Conservation (phyloP, 495 filamentous ascomycete species). For the Viridothelium virens region DNA sequence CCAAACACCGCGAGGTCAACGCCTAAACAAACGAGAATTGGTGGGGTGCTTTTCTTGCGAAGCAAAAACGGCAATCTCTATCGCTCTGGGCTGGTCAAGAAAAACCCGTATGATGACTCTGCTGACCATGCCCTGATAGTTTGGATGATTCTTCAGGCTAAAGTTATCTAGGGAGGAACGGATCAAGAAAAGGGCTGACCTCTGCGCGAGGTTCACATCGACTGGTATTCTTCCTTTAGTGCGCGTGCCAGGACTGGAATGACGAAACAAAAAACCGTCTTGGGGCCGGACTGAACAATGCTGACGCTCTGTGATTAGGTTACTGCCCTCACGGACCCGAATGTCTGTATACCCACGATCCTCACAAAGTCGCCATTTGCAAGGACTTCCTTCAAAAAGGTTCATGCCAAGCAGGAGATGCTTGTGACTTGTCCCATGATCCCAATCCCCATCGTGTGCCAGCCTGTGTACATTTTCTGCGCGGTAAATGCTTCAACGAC, state of each 20-base stretch:
- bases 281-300: constrained; percentile 5
- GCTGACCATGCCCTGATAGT: neutral
- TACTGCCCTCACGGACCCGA: constrained; percentile 69
- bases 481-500: constrained; percentile 82
- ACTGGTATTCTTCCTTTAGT: constrained; percentile 61
- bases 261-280: neutral
- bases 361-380: constrained; percentile 84
- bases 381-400: constrained; percentile 75
- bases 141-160: constrained; percentile 6
- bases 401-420: constrained; percentile 67
- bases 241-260: constrained; percentile 4
- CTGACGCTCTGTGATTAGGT: constrained; percentile 47
- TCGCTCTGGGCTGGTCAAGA: constrained; percentile 61
- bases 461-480: constrained; percentile 80
- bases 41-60: constrained; percentile 77
- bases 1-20: constrained; percentile 58
- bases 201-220: constrained; percentile 82
- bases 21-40: constrained; percentile 68
- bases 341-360: constrained; percentile 81
- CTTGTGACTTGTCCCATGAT: constrained; percentile 91
- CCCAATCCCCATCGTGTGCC: constrained; percentile 77
- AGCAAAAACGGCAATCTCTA: constrained; percentile 90
- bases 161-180: constrained; percentile 3
- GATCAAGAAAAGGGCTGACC: constrained; percentile 61
- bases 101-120: constrained; percentile 46